Conservation (phyloP, 1,284 basidiomycete species). For the Apiotrichum akiyoshidainum region DNA sequence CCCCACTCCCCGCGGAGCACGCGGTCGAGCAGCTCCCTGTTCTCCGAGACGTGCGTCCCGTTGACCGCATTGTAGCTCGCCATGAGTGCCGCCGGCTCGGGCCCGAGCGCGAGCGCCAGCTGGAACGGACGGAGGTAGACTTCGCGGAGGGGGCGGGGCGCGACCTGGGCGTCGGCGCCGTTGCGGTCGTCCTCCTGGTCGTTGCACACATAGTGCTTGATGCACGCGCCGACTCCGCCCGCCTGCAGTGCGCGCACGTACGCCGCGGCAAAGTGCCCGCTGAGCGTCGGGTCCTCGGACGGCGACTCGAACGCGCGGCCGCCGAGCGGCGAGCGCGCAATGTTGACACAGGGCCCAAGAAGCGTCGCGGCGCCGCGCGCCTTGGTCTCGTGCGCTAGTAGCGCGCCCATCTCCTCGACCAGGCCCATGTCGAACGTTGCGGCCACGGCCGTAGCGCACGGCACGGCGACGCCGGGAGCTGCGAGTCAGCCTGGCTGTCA, state of each 20-base stretch:
- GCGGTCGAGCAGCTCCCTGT: conserved; percentile 54
- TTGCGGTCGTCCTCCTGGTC: conserved; percentile 47
- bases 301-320: conserved; percentile 62
- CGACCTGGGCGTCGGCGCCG: conserved; percentile 29
- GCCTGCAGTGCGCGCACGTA: conserved; percentile 71
- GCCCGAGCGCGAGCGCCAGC: conserved; percentile 64
- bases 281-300: conserved; percentile 73
- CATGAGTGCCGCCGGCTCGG: conserved; percentile 49
- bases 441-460: conserved; percentile 58
- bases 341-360: conserved; percentile 76
- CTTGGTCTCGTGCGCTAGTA: conserved; percentile 67
- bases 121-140: conserved; percentile 76
- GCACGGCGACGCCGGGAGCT: conserved; percentile 61
- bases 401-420: conserved; percentile 59
- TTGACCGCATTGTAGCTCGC: conserved; percentile 58
- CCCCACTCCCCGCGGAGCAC: conserved; percentile 61
- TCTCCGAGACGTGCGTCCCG: conserved; percentile 70
- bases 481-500: conserved; percentile 2
- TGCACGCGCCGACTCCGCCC: conserved; percentile 61
- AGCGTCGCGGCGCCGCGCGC: conserved; percentile 63
- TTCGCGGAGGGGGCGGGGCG: conserved; percentile 65
- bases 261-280: conserved; percentile 65
- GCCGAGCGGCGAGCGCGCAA: conserved; percentile 70
- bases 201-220: conserved; percentile 50
- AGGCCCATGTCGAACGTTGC: conserved; percentile 56